Evolutionary conservation across 148 eudicot species (phyloP).

Genomic region (Mesembryanthemum crystallinum): DNA sequence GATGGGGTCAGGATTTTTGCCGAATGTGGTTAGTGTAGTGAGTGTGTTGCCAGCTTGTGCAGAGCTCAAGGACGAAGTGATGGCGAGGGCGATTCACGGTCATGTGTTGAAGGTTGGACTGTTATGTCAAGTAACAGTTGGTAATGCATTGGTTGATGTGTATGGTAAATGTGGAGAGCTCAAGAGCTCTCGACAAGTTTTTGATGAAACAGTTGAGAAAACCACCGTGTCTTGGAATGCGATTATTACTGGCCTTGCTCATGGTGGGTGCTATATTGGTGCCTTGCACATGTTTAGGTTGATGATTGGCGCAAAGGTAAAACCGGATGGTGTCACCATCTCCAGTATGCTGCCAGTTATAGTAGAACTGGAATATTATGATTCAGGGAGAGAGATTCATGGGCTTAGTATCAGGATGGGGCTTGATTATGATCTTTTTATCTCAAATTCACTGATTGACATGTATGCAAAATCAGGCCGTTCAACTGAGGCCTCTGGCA

Average conservation of each 20-base stretch:
- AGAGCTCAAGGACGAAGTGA: conserved; percentile 34
- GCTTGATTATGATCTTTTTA: conserved; percentile 53
- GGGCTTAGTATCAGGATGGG: conserved; percentile 45
- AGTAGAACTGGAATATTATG: conserved; percentile 47
- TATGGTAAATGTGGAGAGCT: conserved; percentile 62
- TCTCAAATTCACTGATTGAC: conserved; percentile 62
- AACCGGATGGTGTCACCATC: conserved; percentile 44
- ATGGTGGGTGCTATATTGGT: conserved; percentile 26
- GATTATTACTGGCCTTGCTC: conserved; percentile 50
- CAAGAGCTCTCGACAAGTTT: conserved; percentile 30
- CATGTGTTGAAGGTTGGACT: conserved; percentile 58
- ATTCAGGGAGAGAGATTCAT: conserved; percentile 56
- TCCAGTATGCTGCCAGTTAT: conserved; percentile 59
- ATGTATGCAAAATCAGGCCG: conserved; percentile 63
- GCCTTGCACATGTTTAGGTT: conserved; percentile 46
- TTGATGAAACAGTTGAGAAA: conserved; percentile 43
- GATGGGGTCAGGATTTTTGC: conserved; percentile 29
- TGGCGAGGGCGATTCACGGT: conserved; percentile 45
- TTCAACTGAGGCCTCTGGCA: conserved; percentile 36
- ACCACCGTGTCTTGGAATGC: conserved; percentile 73
- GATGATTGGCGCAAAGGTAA: conserved; percentile 44
- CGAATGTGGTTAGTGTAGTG: conserved; percentile 52
- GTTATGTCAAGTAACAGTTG: conserved; percentile 33
- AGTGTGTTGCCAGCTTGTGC: conserved; percentile 66
- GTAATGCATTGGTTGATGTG: conserved; percentile 56